Base-by-base conservation (phyloP, 176 grass and related monocot species). In the Aegilops longissima region DNA sequence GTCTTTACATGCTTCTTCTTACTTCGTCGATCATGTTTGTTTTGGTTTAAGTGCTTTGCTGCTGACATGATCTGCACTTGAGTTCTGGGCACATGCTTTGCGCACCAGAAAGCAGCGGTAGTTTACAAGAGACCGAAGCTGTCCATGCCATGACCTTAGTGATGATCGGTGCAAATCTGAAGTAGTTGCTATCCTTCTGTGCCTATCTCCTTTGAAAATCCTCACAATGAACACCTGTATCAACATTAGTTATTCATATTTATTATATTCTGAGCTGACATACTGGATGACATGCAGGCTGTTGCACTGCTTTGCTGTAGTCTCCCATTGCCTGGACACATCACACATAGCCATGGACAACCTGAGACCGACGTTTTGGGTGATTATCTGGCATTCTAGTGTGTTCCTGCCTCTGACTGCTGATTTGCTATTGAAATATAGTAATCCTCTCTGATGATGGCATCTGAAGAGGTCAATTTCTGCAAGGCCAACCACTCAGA, bases 151-250 rank as follows among this genome's bases (percentile, higher is more conserved):
- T 80, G 36, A 64, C 51, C 30, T 7, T 70, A 39, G 25, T 12
- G 71, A 51, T 78, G 72, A 86, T 65, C 79, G 18, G 29, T 78
- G 79, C 71, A 80, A 52, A 87, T 80, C 81, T 91, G 31, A 83
- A 91, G 80, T 80, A 35, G 76, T 84, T 87, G 85, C 47, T 67
- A 87, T 80, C 30, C 6, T 84, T 30, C 30, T 67, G 21, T 49
- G 76, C 6, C 14, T 30, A 35, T 74, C 80, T 21, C 20, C 68
- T 80, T 87, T 75, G 47, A n/a, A 39, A 38, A 45, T 34, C 25
- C 80, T 61, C 67, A 38, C 77, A 86, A 82, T 76, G 62, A 86
- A 62, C 70, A 78, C 71, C 36, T 70, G 25, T 20, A 81, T 76
- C 59, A 70, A 12, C 23, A 35, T 21, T 36, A 36, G 3, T 65